Conservation (phyloP, 176 grass and related monocot species). For the Zizania latifolia region DNA sequence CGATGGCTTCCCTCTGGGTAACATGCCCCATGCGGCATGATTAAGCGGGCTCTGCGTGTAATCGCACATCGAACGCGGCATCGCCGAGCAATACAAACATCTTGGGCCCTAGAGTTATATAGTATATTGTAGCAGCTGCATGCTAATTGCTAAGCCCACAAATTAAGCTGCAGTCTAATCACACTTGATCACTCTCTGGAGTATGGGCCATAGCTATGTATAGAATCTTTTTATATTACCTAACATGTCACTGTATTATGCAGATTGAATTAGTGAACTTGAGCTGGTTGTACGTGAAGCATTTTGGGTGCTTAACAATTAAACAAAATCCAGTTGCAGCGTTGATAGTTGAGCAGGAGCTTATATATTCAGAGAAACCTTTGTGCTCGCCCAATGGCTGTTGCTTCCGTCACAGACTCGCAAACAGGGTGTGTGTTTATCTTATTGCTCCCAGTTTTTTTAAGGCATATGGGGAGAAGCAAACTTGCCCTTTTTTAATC, state of each 20-base stretch:
- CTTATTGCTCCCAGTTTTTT: constrained; percentile 25
- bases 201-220: background rate
- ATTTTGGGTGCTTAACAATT: background rate
- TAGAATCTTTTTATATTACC: background rate
- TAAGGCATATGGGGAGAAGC: background rate
- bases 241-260: no score
- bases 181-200: background rate
- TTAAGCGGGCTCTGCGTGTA: background rate
- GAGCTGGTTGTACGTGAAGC: background rate
- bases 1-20: constrained; percentile 18
- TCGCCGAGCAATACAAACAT: background rate
- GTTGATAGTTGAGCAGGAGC: constrained; percentile 28
- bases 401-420: constrained; percentile 14
- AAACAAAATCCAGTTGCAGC: background rate
- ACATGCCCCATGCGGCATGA: background rate
- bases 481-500: constrained; percentile 44
- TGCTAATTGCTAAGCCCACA: background rate
- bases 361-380: constrained; percentile 37
- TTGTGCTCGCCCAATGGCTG: constrained; percentile 22
- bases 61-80: background rate
- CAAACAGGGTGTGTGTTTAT: constrained; percentile 20
- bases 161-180: background rate
- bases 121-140: no score
- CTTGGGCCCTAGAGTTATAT: background rate
- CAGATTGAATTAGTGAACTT: no score